Evolutionary conservation across 2,329 filamentous ascomycete genomes (phyloP).

Genomic region (Chaetomium olivaceum): DNA sequence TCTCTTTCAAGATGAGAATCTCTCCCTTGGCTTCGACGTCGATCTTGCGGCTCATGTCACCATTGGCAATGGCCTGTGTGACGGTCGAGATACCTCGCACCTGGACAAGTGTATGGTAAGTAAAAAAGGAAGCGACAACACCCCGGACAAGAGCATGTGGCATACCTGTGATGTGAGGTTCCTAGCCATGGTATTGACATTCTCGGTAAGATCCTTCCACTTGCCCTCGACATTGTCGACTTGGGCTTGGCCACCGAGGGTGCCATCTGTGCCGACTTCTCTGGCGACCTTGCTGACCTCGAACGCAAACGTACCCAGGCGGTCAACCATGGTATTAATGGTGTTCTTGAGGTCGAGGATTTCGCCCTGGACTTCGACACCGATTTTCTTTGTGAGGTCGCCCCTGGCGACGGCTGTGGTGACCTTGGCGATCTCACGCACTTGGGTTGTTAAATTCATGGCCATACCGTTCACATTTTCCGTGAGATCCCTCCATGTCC

Average conservation of each 20-base stretch:
- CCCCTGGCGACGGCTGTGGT: conserved; percentile 93
- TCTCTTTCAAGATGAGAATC: conserved; percentile 90
- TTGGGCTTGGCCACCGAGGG: conserved; percentile 87
- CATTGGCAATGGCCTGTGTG: conserved; percentile 91
- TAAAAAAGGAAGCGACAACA: neutral
- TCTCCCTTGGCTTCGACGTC: conserved; percentile 94
- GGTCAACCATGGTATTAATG: conserved; percentile 99
- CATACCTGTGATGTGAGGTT: conserved; percentile 66
- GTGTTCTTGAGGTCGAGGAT: conserved; percentile 95
- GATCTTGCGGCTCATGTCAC: conserved; percentile 94
- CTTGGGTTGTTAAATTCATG: conserved; percentile 95
- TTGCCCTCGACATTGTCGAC: conserved; percentile 96
- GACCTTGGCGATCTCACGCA: conserved; percentile 95
- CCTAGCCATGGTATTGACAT: conserved; percentile 76
- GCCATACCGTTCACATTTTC: conserved; percentile 98
- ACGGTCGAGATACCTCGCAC: conserved; percentile 92
- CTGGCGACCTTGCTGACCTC: conserved; percentile 94
- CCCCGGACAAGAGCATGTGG: neutral
- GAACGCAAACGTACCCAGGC: conserved; percentile 91
- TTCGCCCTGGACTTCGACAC: conserved; percentile 89
- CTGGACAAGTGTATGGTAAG: conserved; percentile 41
- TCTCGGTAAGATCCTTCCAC: conserved; percentile 95
- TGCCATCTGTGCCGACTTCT: conserved; percentile 95
- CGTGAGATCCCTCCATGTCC: conserved; percentile 95
- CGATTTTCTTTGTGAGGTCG: conserved; percentile 94